Base-by-base conservation (phyloP, 129 eudicot species). In the Flaveria trinervia region DNA sequence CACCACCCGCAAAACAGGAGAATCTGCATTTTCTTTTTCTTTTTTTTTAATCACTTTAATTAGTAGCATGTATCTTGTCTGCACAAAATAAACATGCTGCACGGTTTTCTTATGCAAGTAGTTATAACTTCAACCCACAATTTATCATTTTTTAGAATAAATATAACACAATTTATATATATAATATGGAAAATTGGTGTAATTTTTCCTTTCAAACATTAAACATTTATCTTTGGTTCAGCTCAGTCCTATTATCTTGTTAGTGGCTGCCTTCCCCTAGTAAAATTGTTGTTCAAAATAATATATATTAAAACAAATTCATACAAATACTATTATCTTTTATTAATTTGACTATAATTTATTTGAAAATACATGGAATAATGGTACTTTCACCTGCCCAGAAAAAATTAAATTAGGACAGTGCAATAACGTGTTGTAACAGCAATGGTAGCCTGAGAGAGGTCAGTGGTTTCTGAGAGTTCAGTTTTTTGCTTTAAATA, bases 401-500 rank as follows among this genome's bases (percentile, higher is more conserved):
- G 77, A 56, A 80, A 74, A 80, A 66, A 7, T 22, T 14, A 67
- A 44, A 55, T 23, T 28, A 64, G 45, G 43, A 25, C 62, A 66
- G 70, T 51, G 79, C 15, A 26, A 26, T 80, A 73, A 80, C 84
- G 84, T 80, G 84, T 45, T 67, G 77, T 65, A 72, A 74, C 75
- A 80, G 84, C 75, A 80, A 80, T 80, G 75, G 62, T 67, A 55
- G 46, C 54, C 78, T 80, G 83, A 62, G 46, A 28, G 60, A 3
- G 69, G 70, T 65, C 79, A 80, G 79, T 56, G 61, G 62, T 9
- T 73, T 79, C 83, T 72, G 83, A 20, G 68, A 64, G 60, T 52
- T 72, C 75, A 66, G 75, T 68, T 43, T 73, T 43, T 73, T 74
- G 80, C 84, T 80, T 80, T 74, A 44, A 80, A 74, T 67, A 80